Base-by-base conservation (phyloP, 2,329 filamentous ascomycete genomes). In the Stagonosporopsis chrysanthemi region DNA sequence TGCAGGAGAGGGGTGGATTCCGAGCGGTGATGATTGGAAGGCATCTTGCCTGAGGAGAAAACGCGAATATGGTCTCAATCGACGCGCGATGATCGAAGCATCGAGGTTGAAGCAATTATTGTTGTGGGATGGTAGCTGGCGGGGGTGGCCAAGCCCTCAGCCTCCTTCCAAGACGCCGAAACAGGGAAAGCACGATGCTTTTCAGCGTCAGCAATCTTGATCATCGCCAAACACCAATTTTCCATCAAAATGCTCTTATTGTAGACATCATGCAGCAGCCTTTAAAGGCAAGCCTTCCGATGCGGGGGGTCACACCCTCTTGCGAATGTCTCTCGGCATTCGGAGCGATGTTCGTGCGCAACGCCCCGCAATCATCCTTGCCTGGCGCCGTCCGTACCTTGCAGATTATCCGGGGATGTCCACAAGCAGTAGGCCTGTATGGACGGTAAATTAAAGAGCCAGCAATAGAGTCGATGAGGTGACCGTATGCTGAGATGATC, bases 1-100 rank as follows among this genome's bases (percentile, higher is more conserved):
- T 66, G 69, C 24, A 75, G 67, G n/a, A 75, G 63, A 7, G 73
- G 72, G 7, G 67, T 68, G 2, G 65, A 68, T 53, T 75, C 72
- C 33, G 62, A 61, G 22, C 51, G 51, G 39, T 63, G 56, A 49
- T 65, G 56, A 52, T 64, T 66, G 28, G 55, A 65, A 47, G 50
- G 58, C 65, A 61, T 66, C 46, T 36, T 62, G 55, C 24, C 23
- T 4, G 29, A 19, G 17, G 23, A 2, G 2, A 29, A 40, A 7
- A 14, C 11, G 48, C 28, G 33, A 19, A 8, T 14, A 38, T 22
- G 8, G 24, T 35, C 35, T 50, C 24, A 44, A 46, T 40, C 9
- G 35, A 15, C 36, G 43, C 15, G 47, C 36, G 12, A 22, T 24
- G 22, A n/a, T 39, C 17, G 28, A 12, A 31, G n/a, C 4, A 12